Evolutionary conservation across 345 rosid genomes (phyloP), one percentile per base, ranked within the genome.

Genomic region (Kandelia obovata): DNA sequence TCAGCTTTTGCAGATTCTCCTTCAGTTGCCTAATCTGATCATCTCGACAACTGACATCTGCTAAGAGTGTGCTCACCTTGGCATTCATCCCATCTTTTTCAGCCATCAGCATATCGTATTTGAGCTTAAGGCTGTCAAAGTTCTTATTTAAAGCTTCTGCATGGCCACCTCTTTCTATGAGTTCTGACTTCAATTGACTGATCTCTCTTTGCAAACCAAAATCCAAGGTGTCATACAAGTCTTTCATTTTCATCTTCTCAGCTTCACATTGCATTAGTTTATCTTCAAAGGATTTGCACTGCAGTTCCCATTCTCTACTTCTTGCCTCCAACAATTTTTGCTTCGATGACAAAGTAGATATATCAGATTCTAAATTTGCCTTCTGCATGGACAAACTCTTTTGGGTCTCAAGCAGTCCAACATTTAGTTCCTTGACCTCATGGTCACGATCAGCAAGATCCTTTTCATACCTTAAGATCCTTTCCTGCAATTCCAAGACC

Each of bases 381-480:
- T 87, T 87, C 75, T 91, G 96, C 0, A 87, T 83, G 47, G 81
- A 85, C 62, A 89, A 83, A 79, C 74, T 89, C 78, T 87, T 68
- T 77, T 91, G 90, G 17, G 94, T 86, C 43, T 85, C 87, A 28
- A 87, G 80, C 16, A 91, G 76, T 1, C 87, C 86, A 19, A 73
- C 70, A 71, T 88, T 91, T 64, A 89, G 66, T 5, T 70, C 78
- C 64, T 81, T 80, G 68, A 89, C 67, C 78, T 95, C 97, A 20
- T 75, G 71, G 82, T 89, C 97, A 65, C 87, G 84, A 71, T 84
- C 91, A 13, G 87, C 83, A 73, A 92, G 76, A 74, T 89, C 91
- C 31, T 68, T 81, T 75, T 87, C 82, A 61, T 85, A 77, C 81
- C 77, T 75, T 17, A 72, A 39, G 35, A 82, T 72, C 58, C 85